These are phyloP conservation scores for Penicillium sp. DNA, from an alignment of 2,329 filamentous ascomycete species.

Conservation along the genomic window DNA sequence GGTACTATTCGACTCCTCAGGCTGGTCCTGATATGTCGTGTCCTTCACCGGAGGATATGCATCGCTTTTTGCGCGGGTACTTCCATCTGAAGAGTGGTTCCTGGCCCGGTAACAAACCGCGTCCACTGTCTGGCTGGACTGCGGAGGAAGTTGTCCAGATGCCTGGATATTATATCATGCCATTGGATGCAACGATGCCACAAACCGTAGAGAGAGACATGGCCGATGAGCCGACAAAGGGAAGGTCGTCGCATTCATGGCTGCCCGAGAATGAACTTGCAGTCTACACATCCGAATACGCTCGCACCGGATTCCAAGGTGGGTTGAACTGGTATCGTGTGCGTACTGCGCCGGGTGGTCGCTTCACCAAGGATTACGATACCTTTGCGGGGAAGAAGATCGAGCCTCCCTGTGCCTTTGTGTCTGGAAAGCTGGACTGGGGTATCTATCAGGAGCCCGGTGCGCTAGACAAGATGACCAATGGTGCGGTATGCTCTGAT, in stretches of 20 bases:
- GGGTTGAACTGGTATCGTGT: slow-evolving; percentile 67
- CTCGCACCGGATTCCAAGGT: slow-evolving; percentile 63
- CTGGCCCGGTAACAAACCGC: slow-evolving; percentile 56
- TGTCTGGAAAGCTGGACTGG: slow-evolving; percentile 65
- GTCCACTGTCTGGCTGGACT: slow-evolving; percentile 55
- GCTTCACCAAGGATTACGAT: slow-evolving; percentile 52
- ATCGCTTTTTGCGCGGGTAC: slow-evolving; percentile 64
- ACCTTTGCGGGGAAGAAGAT: slow-evolving; percentile 61
- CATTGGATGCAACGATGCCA: slow-evolving; percentile 57
- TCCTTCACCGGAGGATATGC: slow-evolving; percentile 49
- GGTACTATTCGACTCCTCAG: slow-evolving; percentile 48
- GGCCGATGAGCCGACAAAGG: slow-evolving; percentile 45
- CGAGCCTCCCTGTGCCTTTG: slow-evolving; percentile 59
- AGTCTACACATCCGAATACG: slow-evolving; percentile 62
- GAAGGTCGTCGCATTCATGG: slow-evolving; percentile 49
- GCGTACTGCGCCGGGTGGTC: slow-evolving; percentile 50
- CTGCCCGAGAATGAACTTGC: slow-evolving; percentile 57
- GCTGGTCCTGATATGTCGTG: slow-evolving; percentile 39
- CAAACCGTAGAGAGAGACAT: slow-evolving; percentile 57
- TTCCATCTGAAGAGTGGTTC: slow-evolving; percentile 66
- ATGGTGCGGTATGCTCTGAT: slow-evolving; percentile 49
- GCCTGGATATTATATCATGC: slow-evolving; percentile 70
- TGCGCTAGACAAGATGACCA: slow-evolving; percentile 56
- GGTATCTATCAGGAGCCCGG: slow-evolving; percentile 67
- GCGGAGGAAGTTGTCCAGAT: slow-evolving; percentile 58